These are phyloP conservation scores for Coelastrella sp. DNA, from an alignment of 139 green algal genomes.

Conservation along the genomic window DNA sequence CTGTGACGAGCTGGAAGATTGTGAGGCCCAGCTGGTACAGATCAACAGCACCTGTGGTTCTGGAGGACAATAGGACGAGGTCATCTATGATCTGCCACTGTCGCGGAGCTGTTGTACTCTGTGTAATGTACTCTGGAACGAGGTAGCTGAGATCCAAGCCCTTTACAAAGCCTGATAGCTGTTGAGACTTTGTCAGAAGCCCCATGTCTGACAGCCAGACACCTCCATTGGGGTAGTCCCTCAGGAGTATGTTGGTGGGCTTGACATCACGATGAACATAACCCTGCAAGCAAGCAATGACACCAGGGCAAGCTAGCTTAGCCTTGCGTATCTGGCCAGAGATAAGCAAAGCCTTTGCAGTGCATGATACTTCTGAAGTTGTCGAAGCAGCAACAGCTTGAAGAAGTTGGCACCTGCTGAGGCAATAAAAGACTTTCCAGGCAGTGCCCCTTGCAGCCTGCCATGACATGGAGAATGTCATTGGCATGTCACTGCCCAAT, in stretches of 20 bases:
- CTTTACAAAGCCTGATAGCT: slow-evolving; percentile 28
- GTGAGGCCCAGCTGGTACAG: slow-evolving; percentile 16
- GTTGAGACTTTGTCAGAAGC: neutral
- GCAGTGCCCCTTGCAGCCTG: no score
- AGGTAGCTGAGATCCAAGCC: slow-evolving; percentile 11
- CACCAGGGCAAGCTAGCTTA: neutral
- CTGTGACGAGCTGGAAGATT: neutral
- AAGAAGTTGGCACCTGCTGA: no score
- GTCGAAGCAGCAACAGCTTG: no score
- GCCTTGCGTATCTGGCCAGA: no score
- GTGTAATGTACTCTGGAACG: slow-evolving; percentile 7
- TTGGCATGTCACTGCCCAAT: no score
- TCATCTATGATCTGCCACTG: slow-evolving; percentile 24
- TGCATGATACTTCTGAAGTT: no score
- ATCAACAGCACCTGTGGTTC: slow-evolving; percentile 10
- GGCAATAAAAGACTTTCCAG: no score
- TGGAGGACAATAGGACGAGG: neutral
- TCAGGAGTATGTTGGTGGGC: slow-evolving; percentile 58
- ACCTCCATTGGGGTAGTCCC: neutral
- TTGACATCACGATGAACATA: slow-evolving; percentile 55
- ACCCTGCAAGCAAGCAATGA: neutral
- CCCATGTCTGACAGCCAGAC: slow-evolving; percentile 20
- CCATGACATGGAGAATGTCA: no score
- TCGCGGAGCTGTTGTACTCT: neutral
- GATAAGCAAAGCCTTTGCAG: no score